Percentiles rank a stretch among this genome's conserved stretches.
Conservation (phyloP, 2,329 filamentous ascomycete species). For the Aspergillus bombycis region DNA sequence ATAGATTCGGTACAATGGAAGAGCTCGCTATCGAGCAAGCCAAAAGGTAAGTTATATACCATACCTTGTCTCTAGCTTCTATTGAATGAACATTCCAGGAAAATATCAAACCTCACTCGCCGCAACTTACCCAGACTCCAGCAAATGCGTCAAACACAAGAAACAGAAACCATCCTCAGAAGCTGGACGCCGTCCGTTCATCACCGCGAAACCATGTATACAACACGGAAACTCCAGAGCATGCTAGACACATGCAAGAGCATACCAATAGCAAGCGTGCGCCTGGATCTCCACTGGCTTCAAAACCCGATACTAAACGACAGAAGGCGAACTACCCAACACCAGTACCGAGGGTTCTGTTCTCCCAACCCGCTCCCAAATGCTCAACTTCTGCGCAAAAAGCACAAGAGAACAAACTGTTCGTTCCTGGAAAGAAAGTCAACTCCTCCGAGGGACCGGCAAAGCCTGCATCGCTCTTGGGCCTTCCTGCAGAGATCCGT, state of each 20-base stretch:
- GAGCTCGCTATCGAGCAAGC: not conserved
- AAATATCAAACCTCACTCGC: not conserved
- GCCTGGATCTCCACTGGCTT: not conserved
- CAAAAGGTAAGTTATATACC: not conserved
- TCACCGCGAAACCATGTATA: not conserved
- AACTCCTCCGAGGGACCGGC: not conserved
- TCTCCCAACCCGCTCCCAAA: not conserved
- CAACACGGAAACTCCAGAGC: not conserved
- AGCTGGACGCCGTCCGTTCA: not conserved
- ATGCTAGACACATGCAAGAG: not conserved
- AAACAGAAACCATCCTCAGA: not conserved
- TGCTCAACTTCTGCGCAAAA: not conserved
- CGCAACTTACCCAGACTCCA: not conserved
- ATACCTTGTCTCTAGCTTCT: not conserved
- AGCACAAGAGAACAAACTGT: not conserved
- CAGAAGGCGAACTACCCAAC: not conserved
- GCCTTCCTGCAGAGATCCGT: conserved; percentile 70
- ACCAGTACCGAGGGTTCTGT: not conserved
- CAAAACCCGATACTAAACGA: not conserved
- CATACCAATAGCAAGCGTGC: not conserved
- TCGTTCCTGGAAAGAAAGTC: too few relatives aligned
- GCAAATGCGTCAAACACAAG: not conserved
- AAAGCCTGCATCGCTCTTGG: conserved; percentile 61
- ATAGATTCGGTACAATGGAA: not conserved
- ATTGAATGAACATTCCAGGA: not conserved